These are phyloP conservation scores for Aspergillus latus DNA, from an alignment of 2,329 filamentous ascomycete species.

Conservation along the genomic window DNA sequence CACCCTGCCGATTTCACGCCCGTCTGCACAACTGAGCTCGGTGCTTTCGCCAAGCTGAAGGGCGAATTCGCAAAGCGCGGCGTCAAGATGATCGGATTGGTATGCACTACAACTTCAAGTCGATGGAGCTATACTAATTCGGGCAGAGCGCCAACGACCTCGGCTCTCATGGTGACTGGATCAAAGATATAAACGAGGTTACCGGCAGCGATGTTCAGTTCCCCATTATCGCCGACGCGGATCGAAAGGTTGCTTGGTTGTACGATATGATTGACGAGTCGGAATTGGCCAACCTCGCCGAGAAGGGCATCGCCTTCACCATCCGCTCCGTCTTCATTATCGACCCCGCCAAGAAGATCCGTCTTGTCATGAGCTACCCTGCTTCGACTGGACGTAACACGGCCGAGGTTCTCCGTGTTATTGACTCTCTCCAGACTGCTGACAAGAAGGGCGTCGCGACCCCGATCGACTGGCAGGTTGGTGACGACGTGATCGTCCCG, in stretches of 20 bases:
- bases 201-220: conserved; percentile 68
- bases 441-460: conserved; percentile 88
- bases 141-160: conserved; percentile 72
- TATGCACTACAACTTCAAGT: conserved; percentile 27
- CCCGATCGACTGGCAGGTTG: conserved; percentile 85
- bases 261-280: conserved; percentile 86
- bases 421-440: conserved; percentile 77
- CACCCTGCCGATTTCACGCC: conserved; percentile 83
- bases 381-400: conserved; percentile 85
- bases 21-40: conserved; percentile 93
- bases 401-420: conserved; percentile 72
- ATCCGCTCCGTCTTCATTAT: conserved; percentile 95
- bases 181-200: conserved; percentile 82
- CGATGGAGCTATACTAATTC: neutral
- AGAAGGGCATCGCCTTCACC: conserved; percentile 74
- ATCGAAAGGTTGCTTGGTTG: conserved; percentile 71
- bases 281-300: conserved; percentile 76
- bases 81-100: conserved; percentile 87
- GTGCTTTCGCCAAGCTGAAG: conserved; percentile 86
- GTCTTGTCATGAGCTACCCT: conserved; percentile 88
- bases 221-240: conserved; percentile 79
- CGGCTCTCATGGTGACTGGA: conserved; percentile 78
- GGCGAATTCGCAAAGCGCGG: conserved; percentile 82
- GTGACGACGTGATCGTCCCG: conserved; percentile 90
- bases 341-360: conserved; percentile 90